These are phyloP conservation scores for Dryas integrifolia DNA, from an alignment of 331 rosid genomes.

Conservation along the genomic window DNA sequence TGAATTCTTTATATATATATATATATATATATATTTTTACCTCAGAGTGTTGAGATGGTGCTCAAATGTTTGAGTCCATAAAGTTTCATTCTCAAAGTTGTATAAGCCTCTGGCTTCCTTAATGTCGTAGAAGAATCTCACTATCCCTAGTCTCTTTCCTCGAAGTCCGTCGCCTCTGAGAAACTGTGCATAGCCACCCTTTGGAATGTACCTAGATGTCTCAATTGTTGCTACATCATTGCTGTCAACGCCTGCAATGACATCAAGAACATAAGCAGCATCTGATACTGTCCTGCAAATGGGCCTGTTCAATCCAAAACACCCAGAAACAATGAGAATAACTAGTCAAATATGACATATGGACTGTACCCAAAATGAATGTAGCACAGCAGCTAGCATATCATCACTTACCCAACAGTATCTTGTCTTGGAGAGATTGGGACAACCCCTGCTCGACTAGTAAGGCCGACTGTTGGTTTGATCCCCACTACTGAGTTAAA, in stretches of 20 bases:
- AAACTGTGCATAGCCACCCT: conserved; percentile 58
- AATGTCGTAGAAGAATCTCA: not conserved
- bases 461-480: conserved; percentile 60
- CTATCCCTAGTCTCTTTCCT: conserved; percentile 59
- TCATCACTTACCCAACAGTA: conserved; percentile 44
- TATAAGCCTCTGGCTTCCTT: not conserved
- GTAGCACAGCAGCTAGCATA: not conserved
- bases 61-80: conserved; percentile 24
- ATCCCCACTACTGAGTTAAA: conserved; percentile 47
- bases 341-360: not conserved
- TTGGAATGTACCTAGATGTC: conserved; percentile 53
- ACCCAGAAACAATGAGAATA: not conserved
- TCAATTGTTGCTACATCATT: conserved; percentile 41
- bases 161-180: conserved; percentile 47
- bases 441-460: conserved; percentile 50
- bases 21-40: conserved; percentile 24
- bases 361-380: not conserved
- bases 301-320: conserved; percentile 40
- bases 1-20: not conserved
- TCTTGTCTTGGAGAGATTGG: conserved; percentile 49
- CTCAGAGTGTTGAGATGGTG: conserved; percentile 42
- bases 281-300: conserved; percentile 63
- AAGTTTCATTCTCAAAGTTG: conserved; percentile 15
- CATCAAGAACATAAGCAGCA: conserved; percentile 57
- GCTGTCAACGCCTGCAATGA: conserved; percentile 45